These are phyloP conservation scores for Clonostachys solani DNA, from an alignment of 2,329 filamentous ascomycete species.

Conservation along the genomic window DNA sequence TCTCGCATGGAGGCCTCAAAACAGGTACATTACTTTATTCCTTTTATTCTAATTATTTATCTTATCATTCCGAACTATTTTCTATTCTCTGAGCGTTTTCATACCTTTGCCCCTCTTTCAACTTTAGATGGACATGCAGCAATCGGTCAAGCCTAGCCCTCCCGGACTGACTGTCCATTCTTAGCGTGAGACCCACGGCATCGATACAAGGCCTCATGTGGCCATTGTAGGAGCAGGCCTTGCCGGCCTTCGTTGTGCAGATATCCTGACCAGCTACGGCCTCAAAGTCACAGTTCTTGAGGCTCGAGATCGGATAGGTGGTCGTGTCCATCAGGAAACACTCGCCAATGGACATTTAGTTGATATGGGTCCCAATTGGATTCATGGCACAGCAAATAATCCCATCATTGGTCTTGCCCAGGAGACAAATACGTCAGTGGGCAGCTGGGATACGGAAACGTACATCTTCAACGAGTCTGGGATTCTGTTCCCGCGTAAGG, in stretches of 20 bases:
- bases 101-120: too few relatives aligned
- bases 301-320: constrained; percentile 62
- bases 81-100: too few relatives aligned
- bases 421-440: constrained; percentile 48
- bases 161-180: background rate
- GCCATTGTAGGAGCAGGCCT: constrained; percentile 69
- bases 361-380: constrained; percentile 75
- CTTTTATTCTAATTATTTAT: background rate
- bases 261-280: constrained; percentile 60
- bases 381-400: constrained; percentile 56
- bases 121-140: too few relatives aligned
- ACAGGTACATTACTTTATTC: constrained; percentile 23
- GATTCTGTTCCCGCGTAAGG: constrained; percentile 35
- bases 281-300: constrained; percentile 67
- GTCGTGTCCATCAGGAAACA: constrained; percentile 51
- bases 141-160: too few relatives aligned
- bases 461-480: constrained; percentile 55
- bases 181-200: constrained; percentile 3
- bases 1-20: constrained; percentile 21
- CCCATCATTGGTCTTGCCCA: constrained; percentile 64
- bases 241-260: constrained; percentile 66
- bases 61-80: too few relatives aligned
- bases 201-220: constrained; percentile 40
- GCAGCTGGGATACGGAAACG: constrained; percentile 45
- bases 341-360: constrained; percentile 43